These are phyloP conservation scores for Hydnum rufescens DNA, from an alignment of 768 basidiomycete species.

Conservation along the genomic window DNA sequence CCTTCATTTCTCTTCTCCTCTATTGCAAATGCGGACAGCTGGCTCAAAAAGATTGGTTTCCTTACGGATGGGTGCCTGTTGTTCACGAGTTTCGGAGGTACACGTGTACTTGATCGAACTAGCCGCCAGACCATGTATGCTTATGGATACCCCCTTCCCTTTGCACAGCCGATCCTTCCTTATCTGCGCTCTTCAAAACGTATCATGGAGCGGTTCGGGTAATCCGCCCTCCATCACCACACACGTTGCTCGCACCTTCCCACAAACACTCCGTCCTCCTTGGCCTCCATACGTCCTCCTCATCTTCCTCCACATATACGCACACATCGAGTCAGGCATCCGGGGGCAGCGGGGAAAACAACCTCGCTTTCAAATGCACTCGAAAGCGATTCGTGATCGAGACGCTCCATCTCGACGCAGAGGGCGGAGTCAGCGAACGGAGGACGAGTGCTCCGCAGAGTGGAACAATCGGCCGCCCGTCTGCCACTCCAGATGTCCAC, in stretches of 20 bases:
- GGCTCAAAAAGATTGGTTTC: constrained; percentile 67
- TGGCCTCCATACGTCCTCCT: constrained; percentile 31
- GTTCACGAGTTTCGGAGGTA: constrained; percentile 56
- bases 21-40: constrained; percentile 27
- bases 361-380: constrained; percentile 84
- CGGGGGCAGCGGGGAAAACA: constrained; percentile 73
- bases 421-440: constrained; percentile 66
- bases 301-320: constrained; percentile 23
- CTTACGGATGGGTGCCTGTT: constrained; percentile 54
- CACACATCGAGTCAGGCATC: constrained; percentile 9
- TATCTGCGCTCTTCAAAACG: constrained; percentile 53
- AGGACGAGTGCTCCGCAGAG: constrained; percentile 31
- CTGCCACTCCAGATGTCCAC: background rate
- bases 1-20: constrained; percentile 5
- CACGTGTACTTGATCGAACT: background rate
- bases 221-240: constrained; percentile 52
- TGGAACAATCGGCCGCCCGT: background rate
- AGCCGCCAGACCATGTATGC: background rate
- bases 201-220: constrained; percentile 75
- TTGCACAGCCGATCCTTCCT: constrained; percentile 48
- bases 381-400: constrained; percentile 76
- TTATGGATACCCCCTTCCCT: background rate
- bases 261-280: constrained; percentile 70
- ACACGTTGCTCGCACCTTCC: constrained; percentile 56
- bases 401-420: constrained; percentile 72